Evolutionary conservation across 169 alveolate species (phyloP), one percentile per base, ranked within the genome.

Genomic region (Eimeria falciformis): DNA sequence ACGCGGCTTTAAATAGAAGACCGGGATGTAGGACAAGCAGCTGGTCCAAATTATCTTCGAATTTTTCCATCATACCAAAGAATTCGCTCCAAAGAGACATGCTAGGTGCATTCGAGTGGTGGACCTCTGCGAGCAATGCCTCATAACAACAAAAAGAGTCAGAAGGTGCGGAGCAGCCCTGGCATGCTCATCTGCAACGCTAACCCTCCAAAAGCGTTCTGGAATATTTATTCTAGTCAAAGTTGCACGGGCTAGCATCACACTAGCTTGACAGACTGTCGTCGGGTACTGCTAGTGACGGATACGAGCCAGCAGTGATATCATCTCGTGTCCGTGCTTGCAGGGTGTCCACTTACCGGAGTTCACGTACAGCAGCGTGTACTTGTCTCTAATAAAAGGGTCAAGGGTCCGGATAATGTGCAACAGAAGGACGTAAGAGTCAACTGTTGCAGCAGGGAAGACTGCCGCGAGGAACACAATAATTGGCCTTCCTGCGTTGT

Each of bases 11-110:
- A 68, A 84, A 84, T 21, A 84, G 71, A 18, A 69, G 21, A 9
- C 91, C 91, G 53, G 91, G 83, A 37, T 66, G 83, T 25, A 84
- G 91, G 17, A 84, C 83, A 21, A 84, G 91, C 65, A 84, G 83
- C 81, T 84, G 82, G 27, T 84, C 91, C 29, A 84, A 56, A 11
- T 71, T 84, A 81, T 84, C 66, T 58, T 84, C 91, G 69, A 53
- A 84, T 27, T 47, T 27, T 17, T 55, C 50, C 45, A 62, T 53
- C 45, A 84, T 23, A 12, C 47, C 46, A 46, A 84, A 84, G n/a
- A 84, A 84, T 47, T 84, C 91, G 18, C 56, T n/a, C 81, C 81
- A 84, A 7, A 84, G 65, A 2, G 91, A 18, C 62, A 84, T 84
- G 25, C 71, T 37, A 27, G 91, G 91, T 23, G 53, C 45, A 21